Base-by-base conservation (phyloP, 2,329 filamentous ascomycete species). In the Fusarium luffae region DNA sequence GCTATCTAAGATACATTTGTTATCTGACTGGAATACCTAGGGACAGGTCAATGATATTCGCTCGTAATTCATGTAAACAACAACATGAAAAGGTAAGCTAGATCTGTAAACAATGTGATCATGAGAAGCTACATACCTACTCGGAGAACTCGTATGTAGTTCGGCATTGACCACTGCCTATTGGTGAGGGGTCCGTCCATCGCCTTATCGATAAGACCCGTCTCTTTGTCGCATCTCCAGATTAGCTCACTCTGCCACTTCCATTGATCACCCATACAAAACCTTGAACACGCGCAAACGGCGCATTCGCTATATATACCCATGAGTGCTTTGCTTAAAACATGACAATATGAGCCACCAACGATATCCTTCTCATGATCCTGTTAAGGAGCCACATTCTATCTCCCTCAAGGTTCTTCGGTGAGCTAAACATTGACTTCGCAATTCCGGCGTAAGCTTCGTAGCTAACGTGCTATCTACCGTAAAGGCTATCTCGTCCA, bases 401-500 rank as follows among this genome's bases (percentile, higher is more conserved):
- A 88, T 94, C 47, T 94, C 92, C 54, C 83, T 94, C 55, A 95
- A 94, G 83, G 92, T 92, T 51, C 83, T 92, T 40, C 83, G 90
- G 90, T 90, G 82, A 70, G 78, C 61, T 64, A 52, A 19, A 37
- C 18, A 49, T 28, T 51, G 41, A 47, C 30, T 27, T 43, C 40
- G 34, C 28, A 13, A 28, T 28, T 47, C 23, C n/a, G 48, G 14
- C 30, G 19, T 47, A 30, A 55, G 42, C 54, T 32, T 32, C 47
- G 21, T 25, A 27, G 43, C 61, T 67, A 58, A 66, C 58, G 7
- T 54, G 43, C 42, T 28, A 28, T 61, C 30, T 28, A 74, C 18
- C 25, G 14, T 10, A 63, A 51, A 97, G 93, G 62, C 87, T 98
- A 63, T 97, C 94, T 1, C 90, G 93, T 16, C 94, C 93, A 2